A percentile compares a stretch with the other conserved stretches of the same genome.
Conservation (phyloP, 129 eudicot species). For the Lonicera japonica region DNA sequence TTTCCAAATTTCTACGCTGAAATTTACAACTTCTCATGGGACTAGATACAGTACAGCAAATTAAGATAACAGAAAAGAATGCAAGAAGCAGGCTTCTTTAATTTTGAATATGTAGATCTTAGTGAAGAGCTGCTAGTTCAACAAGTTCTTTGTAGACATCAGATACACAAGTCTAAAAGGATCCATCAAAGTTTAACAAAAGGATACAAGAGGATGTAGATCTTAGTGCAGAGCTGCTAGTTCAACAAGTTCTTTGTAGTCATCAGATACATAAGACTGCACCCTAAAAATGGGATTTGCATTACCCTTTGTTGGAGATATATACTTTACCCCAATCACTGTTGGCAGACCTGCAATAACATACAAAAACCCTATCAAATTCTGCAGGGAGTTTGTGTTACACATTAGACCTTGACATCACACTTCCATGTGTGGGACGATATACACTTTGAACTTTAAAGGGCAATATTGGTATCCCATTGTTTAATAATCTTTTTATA, state of each 20-base stretch:
- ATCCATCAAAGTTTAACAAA: neutral
- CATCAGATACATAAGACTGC: slow-evolving; percentile 53
- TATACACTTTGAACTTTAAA: no score
- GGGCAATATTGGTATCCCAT: no score
- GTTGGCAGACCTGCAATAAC: slow-evolving; percentile 58
- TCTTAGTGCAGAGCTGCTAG: slow-evolving; percentile 46
- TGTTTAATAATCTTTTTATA: no score
- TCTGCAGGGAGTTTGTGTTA: no score
- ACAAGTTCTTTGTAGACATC: no score
- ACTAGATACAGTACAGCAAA: neutral
- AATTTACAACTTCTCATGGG: no score
- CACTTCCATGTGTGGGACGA: no score
- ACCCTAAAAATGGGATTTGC: slow-evolving; percentile 40
- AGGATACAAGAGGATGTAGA: neutral
- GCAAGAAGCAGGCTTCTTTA: no score
- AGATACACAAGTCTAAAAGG: neutral
- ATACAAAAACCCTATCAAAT: neutral
- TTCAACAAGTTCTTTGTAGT: slow-evolving; percentile 58
- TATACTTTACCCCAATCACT: slow-evolving; percentile 64
- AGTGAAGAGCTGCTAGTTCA: no score
- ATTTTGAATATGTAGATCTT: no score
- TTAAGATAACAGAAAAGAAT: neutral
- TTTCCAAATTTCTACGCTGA: no score
- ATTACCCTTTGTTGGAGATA: slow-evolving; percentile 38
- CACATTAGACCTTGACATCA: no score